These are phyloP conservation scores for Yamadazyma olivae DNA, from an alignment of 805 yeast species.

Conservation along the genomic window DNA sequence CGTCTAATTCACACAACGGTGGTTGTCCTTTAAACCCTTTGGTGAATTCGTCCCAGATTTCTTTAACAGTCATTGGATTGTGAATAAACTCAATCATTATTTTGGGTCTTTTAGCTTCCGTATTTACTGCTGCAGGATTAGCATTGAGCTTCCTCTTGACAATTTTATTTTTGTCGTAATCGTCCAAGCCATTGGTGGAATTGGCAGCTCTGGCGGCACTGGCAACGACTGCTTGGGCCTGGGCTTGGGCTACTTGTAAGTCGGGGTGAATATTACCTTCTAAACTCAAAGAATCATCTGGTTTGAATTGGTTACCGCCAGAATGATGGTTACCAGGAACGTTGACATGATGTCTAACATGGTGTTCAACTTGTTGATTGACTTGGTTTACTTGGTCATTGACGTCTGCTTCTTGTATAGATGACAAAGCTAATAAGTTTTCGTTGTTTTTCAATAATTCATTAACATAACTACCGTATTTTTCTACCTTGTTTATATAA, in stretches of 20 bases:
- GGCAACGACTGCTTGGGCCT: slow-evolving; percentile 6
- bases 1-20: slow-evolving; percentile 41
- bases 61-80: slow-evolving; percentile 43
- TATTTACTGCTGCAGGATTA: neutral
- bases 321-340: slow-evolving; percentile 1
- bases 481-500: slow-evolving; percentile 37
- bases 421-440: slow-evolving; percentile 20
- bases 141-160: slow-evolving; percentile 4
- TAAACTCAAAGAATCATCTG: slow-evolving; percentile 14
- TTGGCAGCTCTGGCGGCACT: slow-evolving; percentile 16
- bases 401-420: slow-evolving; percentile 14
- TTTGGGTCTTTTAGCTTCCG: slow-evolving; percentile 30
- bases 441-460: slow-evolving; percentile 29
- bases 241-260: slow-evolving; percentile 20
- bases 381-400: slow-evolving; percentile 18
- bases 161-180: slow-evolving; percentile 5
- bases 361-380: slow-evolving; percentile 19
- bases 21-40: slow-evolving; percentile 44
- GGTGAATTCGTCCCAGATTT: slow-evolving; percentile 43
- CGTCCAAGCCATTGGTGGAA: slow-evolving; percentile 7
- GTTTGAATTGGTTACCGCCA: slow-evolving; percentile 1
- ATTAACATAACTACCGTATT: slow-evolving; percentile 30
- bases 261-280: slow-evolving; percentile 42
- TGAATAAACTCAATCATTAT: slow-evolving; percentile 38
- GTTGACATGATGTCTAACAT: slow-evolving; percentile 17